Evolutionary conservation across 768 basidiomycete genomes (phyloP), one percentile per base, ranked within the genome.

Genomic region (Cystofilobasidium macerans): DNA sequence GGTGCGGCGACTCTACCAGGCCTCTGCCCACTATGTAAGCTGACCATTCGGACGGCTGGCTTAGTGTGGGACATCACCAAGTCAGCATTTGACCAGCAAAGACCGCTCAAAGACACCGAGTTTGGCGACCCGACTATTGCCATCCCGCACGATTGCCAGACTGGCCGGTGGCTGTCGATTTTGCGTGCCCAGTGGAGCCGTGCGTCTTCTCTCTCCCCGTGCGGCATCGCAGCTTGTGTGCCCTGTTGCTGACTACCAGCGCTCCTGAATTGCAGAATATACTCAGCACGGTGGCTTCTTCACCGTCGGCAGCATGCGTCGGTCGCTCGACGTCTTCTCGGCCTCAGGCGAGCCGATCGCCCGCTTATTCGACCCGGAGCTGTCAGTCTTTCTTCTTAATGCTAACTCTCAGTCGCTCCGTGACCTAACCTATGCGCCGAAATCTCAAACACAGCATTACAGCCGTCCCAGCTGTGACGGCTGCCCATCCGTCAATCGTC

Each of bases 101-200:
- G 56, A 18, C 57, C 64, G 45, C 56, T 59, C 16, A 57, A 42
- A 6, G 47, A 12, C 26, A 6, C 13, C 16, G 26, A 42, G 9
- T 72, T 69, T 22, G 56, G 43, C 43, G 43, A 64, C 43, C 71
- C 71, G 1, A 12, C 32, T 14, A 2, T 62, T 0, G 16, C 38
- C 8, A 70, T 77, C 40, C 54, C 66, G 30, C 78, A 79, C 71
- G 77, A 79, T 71, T 76, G 75, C 68, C 77, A 79, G 64, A 77
- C 75, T 1, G 78, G 78, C 1, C 71, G 76, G 36, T 79, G 77
- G 75, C 71, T 78, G 12, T 76, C 77, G 28, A 78, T 79, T 61
- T 70, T 79, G 45, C 73, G 77, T 48, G 78, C 79, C 0, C 76
- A 77, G 57, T 79, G 78, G 78, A 72, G 72, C 18, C 43, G 70